phyloP scores from a whole-genome alignment of 345 rosid genomes.

The Eucalyptus melliodora region DNA sequence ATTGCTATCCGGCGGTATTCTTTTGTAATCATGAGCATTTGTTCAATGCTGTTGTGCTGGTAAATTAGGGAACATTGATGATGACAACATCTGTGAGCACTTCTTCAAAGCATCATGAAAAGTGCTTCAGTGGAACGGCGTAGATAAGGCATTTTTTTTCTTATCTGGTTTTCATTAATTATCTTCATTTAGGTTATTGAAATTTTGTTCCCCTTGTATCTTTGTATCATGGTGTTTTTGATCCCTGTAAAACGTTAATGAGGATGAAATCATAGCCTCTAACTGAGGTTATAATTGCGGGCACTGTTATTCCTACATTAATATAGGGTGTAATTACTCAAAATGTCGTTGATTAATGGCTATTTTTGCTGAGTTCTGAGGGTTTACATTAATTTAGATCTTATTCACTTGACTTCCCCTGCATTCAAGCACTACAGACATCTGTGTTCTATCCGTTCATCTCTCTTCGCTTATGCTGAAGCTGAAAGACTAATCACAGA shows the following conservation, averaged over 20 bases:
- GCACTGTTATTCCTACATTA: background rate
- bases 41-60: background rate
- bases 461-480: background rate
- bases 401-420: background rate
- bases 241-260: background rate
- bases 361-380: background rate
- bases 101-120: background rate
- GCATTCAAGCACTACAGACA: background rate
- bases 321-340: background rate
- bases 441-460: background rate
- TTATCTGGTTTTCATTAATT: background rate
- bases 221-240: background rate
- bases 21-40: background rate
- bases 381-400: background rate
- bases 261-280: background rate
- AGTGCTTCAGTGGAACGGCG: background rate
- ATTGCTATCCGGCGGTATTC: slow-evolving; percentile 10
- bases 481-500: background rate
- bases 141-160: background rate
- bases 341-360: background rate
- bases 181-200: background rate
- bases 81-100: background rate
- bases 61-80: background rate
- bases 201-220: background rate
- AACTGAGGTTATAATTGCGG: background rate